Base-by-base conservation (phyloP, 1,284 basidiomycete genomes). In the Sanghuangporus weigelae region DNA sequence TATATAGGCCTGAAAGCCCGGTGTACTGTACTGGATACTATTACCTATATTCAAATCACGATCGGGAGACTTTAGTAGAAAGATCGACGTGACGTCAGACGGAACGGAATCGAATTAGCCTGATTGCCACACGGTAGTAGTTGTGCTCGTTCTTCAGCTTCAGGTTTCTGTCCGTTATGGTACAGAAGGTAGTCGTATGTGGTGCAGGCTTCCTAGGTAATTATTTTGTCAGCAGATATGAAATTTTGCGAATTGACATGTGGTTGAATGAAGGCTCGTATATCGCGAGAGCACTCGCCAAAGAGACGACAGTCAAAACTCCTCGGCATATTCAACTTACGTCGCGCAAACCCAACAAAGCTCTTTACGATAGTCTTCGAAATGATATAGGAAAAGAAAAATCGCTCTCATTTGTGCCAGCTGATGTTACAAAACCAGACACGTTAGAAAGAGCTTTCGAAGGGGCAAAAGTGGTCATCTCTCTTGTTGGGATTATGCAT, bases 191-290 rank as follows among this genome's bases (percentile, higher is more conserved):
- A 61, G 84, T 87, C 39, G 72, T 88, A 26, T 84, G 86, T 63
- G 86, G 86, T 26, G 82, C 86, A 54, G 87, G 86, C 1, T 89
- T 89, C 69, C 69, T 89, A 64, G 86, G 86, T 84, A 66, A 48
- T 74, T 66, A 11, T 26, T 23, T 40, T 8, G 26, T n/a, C n/a
- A n/a, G 11, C 7, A 48, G 26, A 60, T 36, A 23, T 57, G 36
- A 36, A 12, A 55, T 49, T 53, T n/a, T 49, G 36, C 7, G 8
- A 10, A 44, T 19, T 42, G 14, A 57, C 42, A 26, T 44, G 8
- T n/a, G 4, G 31, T 54, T 38, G 55, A n/a, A 23, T 23, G 16
- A 61, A 87, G 86, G 84, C 7, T 81, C 78, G 48, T 81, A 84
- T 66, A 84, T 89, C 64, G 81, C 81, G 14, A 78, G 78, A 69